Percentiles rank a stretch among this genome's conserved stretches.
Evolutionary conservation across 176 grass and related monocot species (phyloP).

Genomic region (Carex parvula): DNA sequence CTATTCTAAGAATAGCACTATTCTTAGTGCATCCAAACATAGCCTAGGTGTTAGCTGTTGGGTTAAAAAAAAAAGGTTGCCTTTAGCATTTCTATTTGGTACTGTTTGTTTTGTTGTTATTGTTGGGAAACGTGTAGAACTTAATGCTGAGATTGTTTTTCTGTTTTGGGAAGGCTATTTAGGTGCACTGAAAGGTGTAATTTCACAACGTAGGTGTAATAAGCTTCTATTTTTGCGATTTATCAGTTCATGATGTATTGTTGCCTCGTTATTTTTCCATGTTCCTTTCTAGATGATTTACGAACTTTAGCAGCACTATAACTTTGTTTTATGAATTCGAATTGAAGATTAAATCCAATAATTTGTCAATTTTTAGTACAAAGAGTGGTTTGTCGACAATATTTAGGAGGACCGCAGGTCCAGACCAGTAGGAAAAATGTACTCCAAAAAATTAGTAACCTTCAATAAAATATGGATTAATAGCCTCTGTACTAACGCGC

Average conservation of each 20-base stretch:
- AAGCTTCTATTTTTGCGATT: neutral
- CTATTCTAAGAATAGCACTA: too few species aligned
- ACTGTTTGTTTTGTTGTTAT: slow-evolving; percentile 1
- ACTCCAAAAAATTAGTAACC: too few species aligned
- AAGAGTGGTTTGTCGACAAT: too few species aligned
- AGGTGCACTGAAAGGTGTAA: neutral
- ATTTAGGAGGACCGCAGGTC: too few species aligned
- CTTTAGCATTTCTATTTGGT: neutral
- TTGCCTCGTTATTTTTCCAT: neutral
- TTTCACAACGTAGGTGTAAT: neutral
- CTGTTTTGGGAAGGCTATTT: neutral
- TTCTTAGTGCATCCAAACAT: too few species aligned
- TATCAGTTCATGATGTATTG: neutral
- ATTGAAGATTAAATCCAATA: too few species aligned
- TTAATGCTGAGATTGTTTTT: neutral
- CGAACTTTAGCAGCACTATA: too few species aligned
- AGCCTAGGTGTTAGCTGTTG: neutral
- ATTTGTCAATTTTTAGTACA: too few species aligned
- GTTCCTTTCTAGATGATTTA: neutral
- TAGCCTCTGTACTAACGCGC: too few species aligned
- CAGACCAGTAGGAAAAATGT: too few species aligned
- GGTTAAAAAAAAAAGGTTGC: neutral
- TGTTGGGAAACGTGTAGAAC: neutral
- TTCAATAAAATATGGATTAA: too few species aligned
- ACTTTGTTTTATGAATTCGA: too few species aligned